Percentiles rank a stretch among this genome's conserved stretches.
phyloP scores from a whole-genome alignment of 2,329 filamentous ascomycete genomes.

The Aureobasidium mangrovei region DNA sequence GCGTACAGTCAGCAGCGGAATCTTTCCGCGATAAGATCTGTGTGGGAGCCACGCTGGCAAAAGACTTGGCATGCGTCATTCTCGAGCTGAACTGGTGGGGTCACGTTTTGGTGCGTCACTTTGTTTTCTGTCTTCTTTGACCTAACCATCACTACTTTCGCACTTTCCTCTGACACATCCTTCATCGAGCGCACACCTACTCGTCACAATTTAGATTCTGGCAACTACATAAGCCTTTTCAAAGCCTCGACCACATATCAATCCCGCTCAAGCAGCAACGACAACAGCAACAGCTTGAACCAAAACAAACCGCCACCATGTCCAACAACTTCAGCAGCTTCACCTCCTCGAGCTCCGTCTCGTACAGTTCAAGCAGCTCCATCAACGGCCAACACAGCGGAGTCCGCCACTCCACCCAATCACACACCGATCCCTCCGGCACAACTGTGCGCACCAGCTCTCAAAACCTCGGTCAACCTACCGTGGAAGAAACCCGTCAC shows the following conservation, averaged over 20 bases:
- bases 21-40: constrained; percentile 7
- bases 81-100: not conserved
- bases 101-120: not conserved
- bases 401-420: constrained; percentile 19
- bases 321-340: constrained; percentile 15
- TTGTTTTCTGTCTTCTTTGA: not conserved
- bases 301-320: constrained; percentile 6
- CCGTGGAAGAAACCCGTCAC: constrained; percentile 21
- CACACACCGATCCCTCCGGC: constrained; percentile 20
- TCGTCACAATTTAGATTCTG: not conserved
- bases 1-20: not conserved
- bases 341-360: constrained; percentile 18
- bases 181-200: too few species aligned
- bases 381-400: constrained; percentile 20
- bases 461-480: constrained; percentile 25
- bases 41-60: too few species aligned
- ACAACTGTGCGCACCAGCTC: constrained; percentile 22
- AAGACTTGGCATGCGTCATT: too few species aligned
- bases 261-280: not conserved
- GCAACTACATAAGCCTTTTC: too few species aligned
- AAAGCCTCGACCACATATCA: not conserved
- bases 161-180: not conserved
- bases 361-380: constrained; percentile 20
- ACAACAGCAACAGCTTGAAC: not conserved
- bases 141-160: not conserved